Base-by-base conservation (phyloP, 257 asterid genomes). In the Oldenlandia corymbosa region DNA sequence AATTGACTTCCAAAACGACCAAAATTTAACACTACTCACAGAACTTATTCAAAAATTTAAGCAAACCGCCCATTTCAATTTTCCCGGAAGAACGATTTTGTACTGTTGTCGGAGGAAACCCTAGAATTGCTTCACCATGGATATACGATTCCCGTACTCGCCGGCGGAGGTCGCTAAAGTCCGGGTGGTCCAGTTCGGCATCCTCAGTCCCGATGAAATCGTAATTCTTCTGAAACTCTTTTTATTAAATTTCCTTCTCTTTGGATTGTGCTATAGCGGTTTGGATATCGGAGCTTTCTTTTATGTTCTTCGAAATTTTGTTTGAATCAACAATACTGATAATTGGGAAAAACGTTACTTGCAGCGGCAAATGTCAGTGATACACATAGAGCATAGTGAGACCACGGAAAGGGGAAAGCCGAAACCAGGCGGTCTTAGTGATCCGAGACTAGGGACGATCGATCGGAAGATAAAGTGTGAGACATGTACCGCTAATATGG, bases 321-420 rank as follows among this genome's bases (percentile, higher is more conserved):
- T n/a, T n/a, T n/a, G n/a, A n/a, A n/a, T n/a, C n/a, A 34, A 34
- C 39, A 34, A 34, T 34, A 3, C 9, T 34, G 39, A 3, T 57
- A 34, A 28, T 62, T 49, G 47, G 32, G 30, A 5, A 31, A n/a
- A 18, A 47, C 27, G 24, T 47, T 20, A 18, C 31, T 28, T 62
- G 84, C 80, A 93, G 99, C 74, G 99, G 71, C 99, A 93, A 89
- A 90, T 90, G 94, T 93, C 99, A 2, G 97, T 93, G 39, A 88
- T 90, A 71, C 99, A 93, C 60, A 93, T 93, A 53, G 99, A 93
- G 80, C 99, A 93, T 71, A 72, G 96, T 21, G 99, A 93, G 84
- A 90, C 99, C 43, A 93, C 87, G 54, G 97, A 93, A 48, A 84
- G 94, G 65, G 97, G 99, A 42, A 93, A 93, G 84, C 97, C 99